A percentile compares a stretch with the other conserved stretches of the same genome.
Conservation (phyloP, 1,284 basidiomycete genomes). For the Leccinum pallidistipes region DNA sequence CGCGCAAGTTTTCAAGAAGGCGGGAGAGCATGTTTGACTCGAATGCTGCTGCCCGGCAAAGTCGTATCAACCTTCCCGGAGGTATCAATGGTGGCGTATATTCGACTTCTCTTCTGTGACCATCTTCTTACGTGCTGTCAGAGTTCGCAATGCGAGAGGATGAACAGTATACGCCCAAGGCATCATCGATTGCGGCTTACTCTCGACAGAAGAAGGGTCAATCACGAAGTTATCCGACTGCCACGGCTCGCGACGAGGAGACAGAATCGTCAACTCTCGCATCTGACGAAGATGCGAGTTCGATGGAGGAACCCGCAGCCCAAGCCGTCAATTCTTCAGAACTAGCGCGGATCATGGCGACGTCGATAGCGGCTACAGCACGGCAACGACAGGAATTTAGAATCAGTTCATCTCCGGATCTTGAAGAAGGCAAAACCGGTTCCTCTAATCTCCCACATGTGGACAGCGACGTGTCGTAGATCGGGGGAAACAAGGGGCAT, state of each 20-base stretch:
- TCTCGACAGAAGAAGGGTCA: slow-evolving; percentile 8
- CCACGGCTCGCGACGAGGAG: slow-evolving; percentile 2
- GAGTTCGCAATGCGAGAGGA: slow-evolving; percentile 9
- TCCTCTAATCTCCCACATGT: slow-evolving; percentile 38
- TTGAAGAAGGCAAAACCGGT: slow-evolving; percentile 20
- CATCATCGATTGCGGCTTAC: slow-evolving; percentile 10
- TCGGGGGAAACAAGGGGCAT: slow-evolving; percentile 44
- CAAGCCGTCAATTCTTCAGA: neutral
- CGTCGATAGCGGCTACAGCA: slow-evolving; percentile 42
- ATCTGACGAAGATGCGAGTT: slow-evolving; percentile 18
- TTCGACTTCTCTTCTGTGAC: neutral
- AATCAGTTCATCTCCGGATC: slow-evolving; percentile 42
- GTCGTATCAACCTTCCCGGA: neutral
- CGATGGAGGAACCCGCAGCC: neutral
- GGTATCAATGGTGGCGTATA: slow-evolving; percentile 18
- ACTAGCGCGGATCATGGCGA: slow-evolving; percentile 29
- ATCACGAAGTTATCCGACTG: neutral
- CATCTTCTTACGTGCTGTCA: slow-evolving; percentile 15
- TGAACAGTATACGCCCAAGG: slow-evolving; percentile 23
- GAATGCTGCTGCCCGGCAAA: slow-evolving; percentile 5
- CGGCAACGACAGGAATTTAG: slow-evolving; percentile 48
- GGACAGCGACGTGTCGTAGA: slow-evolving; percentile 52
- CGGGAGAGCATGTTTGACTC: slow-evolving; percentile 11
- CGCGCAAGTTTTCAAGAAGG: slow-evolving; percentile 6
- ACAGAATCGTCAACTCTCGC: slow-evolving; percentile 14